Evolutionary conservation across 2,329 filamentous ascomycete genomes (phyloP).

Genomic region (Endoconidiophora laricicola): DNA sequence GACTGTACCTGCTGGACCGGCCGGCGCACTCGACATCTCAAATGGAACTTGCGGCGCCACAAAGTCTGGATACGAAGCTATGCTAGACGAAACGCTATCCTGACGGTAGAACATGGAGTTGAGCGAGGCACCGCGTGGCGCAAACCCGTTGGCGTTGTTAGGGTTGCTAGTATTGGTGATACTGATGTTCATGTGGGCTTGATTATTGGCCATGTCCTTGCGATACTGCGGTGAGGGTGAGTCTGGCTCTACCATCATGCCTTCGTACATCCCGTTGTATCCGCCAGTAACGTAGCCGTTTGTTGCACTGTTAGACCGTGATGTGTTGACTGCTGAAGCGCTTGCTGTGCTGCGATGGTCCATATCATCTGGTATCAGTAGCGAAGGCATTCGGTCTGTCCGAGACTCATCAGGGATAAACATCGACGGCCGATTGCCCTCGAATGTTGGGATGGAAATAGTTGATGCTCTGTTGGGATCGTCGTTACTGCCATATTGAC

Average conservation of each 20-base stretch:
- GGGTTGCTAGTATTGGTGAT: not conserved
- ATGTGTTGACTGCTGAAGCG: not conserved
- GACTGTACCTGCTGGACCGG: constrained; percentile 2
- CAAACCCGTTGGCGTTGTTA: constrained; percentile 5
- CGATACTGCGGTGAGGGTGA: constrained; percentile 6
- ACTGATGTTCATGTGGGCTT: too few species aligned
- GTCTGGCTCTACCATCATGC: not conserved
- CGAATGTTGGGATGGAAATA: constrained; percentile 11
- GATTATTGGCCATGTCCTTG: not conserved
- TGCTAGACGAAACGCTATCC: constrained; percentile 1
- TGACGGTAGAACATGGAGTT: not conserved
- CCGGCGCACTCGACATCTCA: constrained; percentile 8
- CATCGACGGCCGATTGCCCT: constrained; percentile 9
- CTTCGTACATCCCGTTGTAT: constrained; percentile 11
- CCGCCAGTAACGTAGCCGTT: constrained; percentile 2
- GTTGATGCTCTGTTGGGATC: constrained; percentile 4
- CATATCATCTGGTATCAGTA: constrained; percentile 12
- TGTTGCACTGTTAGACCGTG: not conserved
- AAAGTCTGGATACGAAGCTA: constrained; percentile 7
- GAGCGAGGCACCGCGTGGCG: constrained; percentile 6
- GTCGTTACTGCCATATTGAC: not conserved
- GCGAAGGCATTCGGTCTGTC: constrained; percentile 9
- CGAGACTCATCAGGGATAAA: constrained; percentile 12
- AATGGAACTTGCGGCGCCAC: constrained; percentile 7
- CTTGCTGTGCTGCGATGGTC: constrained; percentile 1